Evolutionary conservation across 2,329 filamentous ascomycete genomes (phyloP), one percentile per base, ranked within the genome.

Genomic region (Arachnomyces sp.): DNA sequence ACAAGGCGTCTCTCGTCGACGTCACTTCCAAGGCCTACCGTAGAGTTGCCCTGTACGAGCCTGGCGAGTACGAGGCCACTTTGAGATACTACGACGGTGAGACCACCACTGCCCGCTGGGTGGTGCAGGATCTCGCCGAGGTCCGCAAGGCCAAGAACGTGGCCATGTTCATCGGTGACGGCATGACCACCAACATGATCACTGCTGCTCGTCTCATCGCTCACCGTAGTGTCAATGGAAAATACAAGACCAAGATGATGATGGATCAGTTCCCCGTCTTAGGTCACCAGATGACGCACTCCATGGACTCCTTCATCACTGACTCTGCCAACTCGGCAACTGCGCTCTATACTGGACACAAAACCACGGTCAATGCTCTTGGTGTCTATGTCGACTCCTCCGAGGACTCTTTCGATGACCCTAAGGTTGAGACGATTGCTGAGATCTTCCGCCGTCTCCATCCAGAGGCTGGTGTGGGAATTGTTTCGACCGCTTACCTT

Each of bases 251-350:
- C 42, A 74, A 71, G 42, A 74, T 93, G 73, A 73, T 78, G 55
- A 71, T 93, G 69, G 86, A 93, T 66, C 74, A 87, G 56, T 92
- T 92, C 64, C 85, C 86, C 2, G 76, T 89, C n/a, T 58, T 90
- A 8, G 86, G 86, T 14, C 86, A 93, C 60, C 85, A 90, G 65
- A 90, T 92, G 81, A 89, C 85, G 8, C 84, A 90, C 64, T 89
- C 84, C 1, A 77, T 92, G 56, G 84, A 90, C 65, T 79, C 72
- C 36, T 90, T 84, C 71, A 90, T 92, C 57, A 92, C 85, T 29
- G 85, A 92, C 61, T 86, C 81, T 45, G 86, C 86, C 63, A 92
- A 92, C 66, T 87, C 82, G 4, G 85, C 85, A 3, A 85, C 82
- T 32, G 83, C 85, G 12, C 70, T 92, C 13, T 92, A 90, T 67